phyloP scores from a whole-genome alignment of 768 basidiomycete species.

The Amanita rimosa region DNA sequence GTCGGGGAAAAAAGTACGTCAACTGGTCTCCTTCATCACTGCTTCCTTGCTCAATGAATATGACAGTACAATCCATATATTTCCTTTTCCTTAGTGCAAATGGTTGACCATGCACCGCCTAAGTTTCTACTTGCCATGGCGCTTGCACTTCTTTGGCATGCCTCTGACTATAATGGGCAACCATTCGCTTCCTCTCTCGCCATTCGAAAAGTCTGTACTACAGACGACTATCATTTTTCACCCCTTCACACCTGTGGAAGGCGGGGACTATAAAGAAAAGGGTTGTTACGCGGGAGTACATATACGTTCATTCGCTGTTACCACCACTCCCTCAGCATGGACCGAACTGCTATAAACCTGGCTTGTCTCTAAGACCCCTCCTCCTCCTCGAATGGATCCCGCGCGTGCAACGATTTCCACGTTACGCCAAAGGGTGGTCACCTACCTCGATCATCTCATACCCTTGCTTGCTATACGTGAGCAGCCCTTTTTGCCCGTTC shows the following conservation, averaged over 20 bases:
- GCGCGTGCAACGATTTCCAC: neutral
- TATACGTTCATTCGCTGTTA: neutral
- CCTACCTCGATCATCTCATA: neutral
- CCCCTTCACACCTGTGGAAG: neutral
- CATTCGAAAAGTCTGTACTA: neutral
- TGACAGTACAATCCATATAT: no score
- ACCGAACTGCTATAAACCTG: neutral
- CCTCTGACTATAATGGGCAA: neutral
- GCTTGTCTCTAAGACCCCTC: no score
- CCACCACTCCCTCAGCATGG: neutral
- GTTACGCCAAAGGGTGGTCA: neutral
- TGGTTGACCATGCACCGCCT: no score
- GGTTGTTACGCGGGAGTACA: no score
- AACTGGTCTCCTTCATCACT: no score
- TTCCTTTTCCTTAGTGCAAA: no score
- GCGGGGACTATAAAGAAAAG: no score
- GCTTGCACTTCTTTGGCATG: neutral
- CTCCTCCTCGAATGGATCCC: neutral
- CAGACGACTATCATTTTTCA: neutral
- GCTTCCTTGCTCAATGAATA: no score
- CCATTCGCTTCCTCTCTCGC: no score
- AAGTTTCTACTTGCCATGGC: no score
- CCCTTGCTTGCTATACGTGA: neutral
- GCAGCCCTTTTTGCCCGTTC: neutral
- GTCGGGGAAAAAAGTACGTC: no score